phyloP scores from a whole-genome alignment of 352 stramenopile genomes.

The Pythium pyrilobum region DNA sequence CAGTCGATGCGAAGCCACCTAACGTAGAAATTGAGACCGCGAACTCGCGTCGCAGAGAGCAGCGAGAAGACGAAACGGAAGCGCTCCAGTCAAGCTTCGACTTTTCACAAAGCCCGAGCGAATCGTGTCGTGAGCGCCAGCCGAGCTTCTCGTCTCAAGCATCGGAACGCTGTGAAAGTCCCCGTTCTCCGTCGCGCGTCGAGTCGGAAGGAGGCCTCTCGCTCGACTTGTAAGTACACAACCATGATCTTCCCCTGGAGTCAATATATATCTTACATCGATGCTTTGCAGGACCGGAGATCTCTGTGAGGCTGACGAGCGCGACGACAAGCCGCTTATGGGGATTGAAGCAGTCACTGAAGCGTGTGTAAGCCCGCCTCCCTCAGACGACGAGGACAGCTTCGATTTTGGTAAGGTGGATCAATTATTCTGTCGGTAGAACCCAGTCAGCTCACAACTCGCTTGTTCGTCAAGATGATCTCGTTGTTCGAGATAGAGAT shows the following conservation, averaged over 20 bases:
- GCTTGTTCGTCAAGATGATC: too few species aligned
- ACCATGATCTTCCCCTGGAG: too few species aligned
- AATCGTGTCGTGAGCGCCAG: neutral
- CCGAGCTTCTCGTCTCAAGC: too few species aligned
- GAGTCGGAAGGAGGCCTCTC: slow-evolving; percentile 34
- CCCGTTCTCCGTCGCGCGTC: neutral
- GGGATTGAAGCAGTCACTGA: too few species aligned
- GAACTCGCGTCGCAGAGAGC: too few species aligned
- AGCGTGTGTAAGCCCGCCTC: too few species aligned
- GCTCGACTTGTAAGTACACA: slow-evolving; percentile 53
- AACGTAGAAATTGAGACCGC: too few species aligned
- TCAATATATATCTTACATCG: too few species aligned
- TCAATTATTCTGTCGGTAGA: too few species aligned
- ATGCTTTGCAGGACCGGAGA: slow-evolving; percentile 7
- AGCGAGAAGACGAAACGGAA: neutral
- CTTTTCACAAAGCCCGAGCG: slow-evolving; percentile 6
- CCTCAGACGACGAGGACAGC: slow-evolving; percentile 19
- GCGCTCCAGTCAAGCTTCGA: slow-evolving; percentile 16
- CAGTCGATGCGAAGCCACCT: too few species aligned
- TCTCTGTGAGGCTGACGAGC: neutral
- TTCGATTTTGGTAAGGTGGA: slow-evolving; percentile 27
- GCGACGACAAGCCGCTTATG: neutral
- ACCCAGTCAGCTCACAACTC: too few species aligned
- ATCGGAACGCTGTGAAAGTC: too few species aligned
- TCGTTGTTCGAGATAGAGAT: slow-evolving; percentile 8